Conservation (phyloP, 768 basidiomycete species). For the Phylloporus rhodoxanthus region DNA sequence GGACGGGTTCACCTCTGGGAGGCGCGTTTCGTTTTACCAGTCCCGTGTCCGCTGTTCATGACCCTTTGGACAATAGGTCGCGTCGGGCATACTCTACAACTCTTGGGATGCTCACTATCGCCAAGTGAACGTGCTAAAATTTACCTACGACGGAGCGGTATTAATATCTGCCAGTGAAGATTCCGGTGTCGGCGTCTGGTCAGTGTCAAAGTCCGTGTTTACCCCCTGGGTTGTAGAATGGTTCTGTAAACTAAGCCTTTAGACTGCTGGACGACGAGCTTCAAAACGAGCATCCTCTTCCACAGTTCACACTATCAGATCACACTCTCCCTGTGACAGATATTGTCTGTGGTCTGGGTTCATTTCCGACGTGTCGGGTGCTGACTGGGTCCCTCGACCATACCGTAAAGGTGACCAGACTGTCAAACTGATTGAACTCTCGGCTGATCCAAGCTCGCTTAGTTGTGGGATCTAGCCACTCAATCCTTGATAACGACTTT, state of each 20-base stretch:
- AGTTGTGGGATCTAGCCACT: slow-evolving; percentile 81
- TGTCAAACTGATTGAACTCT: slow-evolving; percentile 9
- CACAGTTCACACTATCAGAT: slow-evolving; percentile 78
- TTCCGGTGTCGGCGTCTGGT: slow-evolving; percentile 85
- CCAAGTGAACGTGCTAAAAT: slow-evolving; percentile 72
- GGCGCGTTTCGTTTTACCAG: slow-evolving; percentile 43
- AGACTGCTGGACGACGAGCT: slow-evolving; percentile 72
- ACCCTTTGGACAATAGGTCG: slow-evolving; percentile 47
- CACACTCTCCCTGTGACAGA: slow-evolving; percentile 89
- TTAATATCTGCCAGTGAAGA: slow-evolving; percentile 89
- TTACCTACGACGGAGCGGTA: slow-evolving; percentile 74
- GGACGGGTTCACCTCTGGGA: slow-evolving; percentile 97
- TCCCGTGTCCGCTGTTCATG: slow-evolving; percentile 4
- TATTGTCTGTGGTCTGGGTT: slow-evolving; percentile 71
- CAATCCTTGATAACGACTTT: slow-evolving; percentile 79
- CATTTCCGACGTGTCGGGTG: slow-evolving; percentile 70
- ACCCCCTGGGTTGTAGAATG: slow-evolving; percentile 1
- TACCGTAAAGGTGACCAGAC: slow-evolving; percentile 70
- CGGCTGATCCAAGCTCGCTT: slow-evolving; percentile 8
- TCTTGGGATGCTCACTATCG: slow-evolving; percentile 97
- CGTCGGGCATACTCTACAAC: slow-evolving; percentile 89
- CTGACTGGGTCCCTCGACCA: slow-evolving; percentile 84
- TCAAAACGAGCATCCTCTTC: slow-evolving; percentile 70
- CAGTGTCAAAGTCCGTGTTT: slow-evolving; percentile 66
- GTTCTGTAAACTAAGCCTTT: slow-evolving; percentile 10